Base-by-base conservation (phyloP, 805 yeast species). In the Teunomyces lycoperdinae region DNA sequence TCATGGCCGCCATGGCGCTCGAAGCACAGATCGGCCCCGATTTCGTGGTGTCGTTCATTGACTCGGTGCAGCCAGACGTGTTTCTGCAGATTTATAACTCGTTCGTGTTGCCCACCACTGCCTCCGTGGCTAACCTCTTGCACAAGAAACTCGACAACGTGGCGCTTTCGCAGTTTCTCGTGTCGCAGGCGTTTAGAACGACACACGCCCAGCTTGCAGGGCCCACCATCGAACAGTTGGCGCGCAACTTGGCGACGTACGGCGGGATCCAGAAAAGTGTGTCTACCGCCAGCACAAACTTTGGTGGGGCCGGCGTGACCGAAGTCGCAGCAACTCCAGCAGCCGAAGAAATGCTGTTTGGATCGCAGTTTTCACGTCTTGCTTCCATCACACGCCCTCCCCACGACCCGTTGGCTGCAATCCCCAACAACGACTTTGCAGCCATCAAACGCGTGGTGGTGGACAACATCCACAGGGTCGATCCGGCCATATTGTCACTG, bases 331-430 rank as follows among this genome's bases (percentile, higher is more conserved):
- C 72, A 31, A 65, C 64, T 34, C 75, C 71, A 24, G 66, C 71
- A 30, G 65, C 64, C 34, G 83, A 79, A 43, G 58, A 77, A 16
- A 85, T 84, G 54, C 74, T 94, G 2, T 94, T 91, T 67, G 98
- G 98, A 2, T 85, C 97, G 0, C 81, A 84, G 45, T 94, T 81
- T 66, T 87, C 95, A 45, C 83, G 79, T 59, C 73, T 94, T 50
- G 81, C 78, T 1, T 78, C 87, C 2, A 83, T 90, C 42, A 74
- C 79, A 30, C 67, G 67, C 11, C 80, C 76, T 52, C 76, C 84
- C 3, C 74, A 80, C 54, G 97, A 94, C 66, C 96, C 97, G 1
- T 62, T 82, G 28, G 78, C 82, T 1, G 71, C 73, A 20, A 66
- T 89, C 9, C 62, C 58, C 45, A 70, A 68, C 50, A 63, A 67